Percentiles rank a stretch among this genome's conserved stretches.
Evolutionary conservation across 306 rosid species (phyloP).

Genomic region (Gillenia trifoliata): DNA sequence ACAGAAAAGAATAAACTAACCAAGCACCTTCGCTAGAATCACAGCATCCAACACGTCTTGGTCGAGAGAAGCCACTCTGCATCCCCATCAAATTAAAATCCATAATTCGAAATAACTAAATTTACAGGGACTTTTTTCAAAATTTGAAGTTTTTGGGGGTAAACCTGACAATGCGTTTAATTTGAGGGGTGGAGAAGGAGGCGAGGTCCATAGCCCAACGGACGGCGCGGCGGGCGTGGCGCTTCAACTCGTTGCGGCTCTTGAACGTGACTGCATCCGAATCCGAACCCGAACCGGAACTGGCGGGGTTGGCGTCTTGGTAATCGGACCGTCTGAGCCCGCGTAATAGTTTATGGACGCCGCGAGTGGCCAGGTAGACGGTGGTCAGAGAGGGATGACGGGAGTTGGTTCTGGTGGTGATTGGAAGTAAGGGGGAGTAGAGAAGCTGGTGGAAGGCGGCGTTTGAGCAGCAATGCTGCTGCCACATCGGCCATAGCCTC

Average conservation of each 20-base stretch:
- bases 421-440: conserved; percentile 13
- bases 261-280: conserved; percentile 34
- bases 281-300: conserved; percentile 9
- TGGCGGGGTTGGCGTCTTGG: conserved; percentile 5
- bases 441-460: conserved; percentile 24
- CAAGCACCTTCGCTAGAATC: conserved; percentile 64
- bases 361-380: conserved; percentile 39
- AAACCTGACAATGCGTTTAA: conserved; percentile 74
- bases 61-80: conserved; percentile 61
- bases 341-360: conserved; percentile 24
- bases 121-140: background rate
- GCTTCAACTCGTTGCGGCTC: conserved; percentile 84
- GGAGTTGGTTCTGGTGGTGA: conserved; percentile 11
- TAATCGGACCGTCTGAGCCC: conserved; percentile 38
- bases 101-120: background rate
- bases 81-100: background rate
- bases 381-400: conserved; percentile 22
- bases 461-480: conserved; percentile 17
- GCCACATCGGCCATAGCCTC: conserved; percentile 53
- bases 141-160: background rate
- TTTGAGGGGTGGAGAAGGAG: conserved; percentile 65
- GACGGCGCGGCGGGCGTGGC: conserved; percentile 78
- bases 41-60: conserved; percentile 61
- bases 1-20: conserved; percentile 24
- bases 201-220: conserved; percentile 79